phyloP scores from a whole-genome alignment of 345 rosid genomes.

The Lepidium didymum region DNA sequence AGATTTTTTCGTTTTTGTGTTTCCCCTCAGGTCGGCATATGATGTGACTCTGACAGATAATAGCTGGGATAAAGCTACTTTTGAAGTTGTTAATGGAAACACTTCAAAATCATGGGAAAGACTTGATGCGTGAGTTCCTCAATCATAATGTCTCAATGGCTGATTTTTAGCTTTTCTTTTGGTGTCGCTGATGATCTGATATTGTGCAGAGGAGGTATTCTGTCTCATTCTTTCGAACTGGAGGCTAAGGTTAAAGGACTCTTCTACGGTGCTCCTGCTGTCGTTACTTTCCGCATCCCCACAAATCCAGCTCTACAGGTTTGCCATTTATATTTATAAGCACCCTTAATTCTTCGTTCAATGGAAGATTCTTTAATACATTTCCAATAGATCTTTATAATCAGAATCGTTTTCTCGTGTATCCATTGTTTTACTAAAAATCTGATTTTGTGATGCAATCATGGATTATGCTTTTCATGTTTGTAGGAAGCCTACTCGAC shows the following conservation, averaged over 20 bases:
- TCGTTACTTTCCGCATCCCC: conserved; percentile 83
- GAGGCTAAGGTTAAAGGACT: conserved; percentile 76
- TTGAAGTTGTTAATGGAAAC: conserved; percentile 66
- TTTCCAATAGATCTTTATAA: background rate
- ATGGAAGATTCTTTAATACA: background rate
- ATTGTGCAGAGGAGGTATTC: conserved; percentile 57
- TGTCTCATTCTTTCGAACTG: conserved; percentile 78
- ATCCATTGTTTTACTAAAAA: background rate
- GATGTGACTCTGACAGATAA: conserved; percentile 68
- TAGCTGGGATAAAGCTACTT: conserved; percentile 58
- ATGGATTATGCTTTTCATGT: background rate
- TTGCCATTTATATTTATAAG: background rate
- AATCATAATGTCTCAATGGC: background rate
- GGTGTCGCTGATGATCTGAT: background rate
- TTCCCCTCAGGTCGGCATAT: conserved; percentile 58
- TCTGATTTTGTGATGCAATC: background rate
- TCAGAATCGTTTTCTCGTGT: background rate
- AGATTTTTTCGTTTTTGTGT: background rate
- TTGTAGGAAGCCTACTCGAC: conserved; percentile 77
- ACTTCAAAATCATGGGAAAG: conserved; percentile 83
- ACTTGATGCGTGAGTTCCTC: conserved; percentile 76
- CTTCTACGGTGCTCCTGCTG: conserved; percentile 81
- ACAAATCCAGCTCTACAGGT: conserved; percentile 85
- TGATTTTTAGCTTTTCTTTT: background rate
- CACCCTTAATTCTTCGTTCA: background rate